phyloP scores from a whole-genome alignment of 352 stramenopile genomes.

The Globisporangium solare region DNA sequence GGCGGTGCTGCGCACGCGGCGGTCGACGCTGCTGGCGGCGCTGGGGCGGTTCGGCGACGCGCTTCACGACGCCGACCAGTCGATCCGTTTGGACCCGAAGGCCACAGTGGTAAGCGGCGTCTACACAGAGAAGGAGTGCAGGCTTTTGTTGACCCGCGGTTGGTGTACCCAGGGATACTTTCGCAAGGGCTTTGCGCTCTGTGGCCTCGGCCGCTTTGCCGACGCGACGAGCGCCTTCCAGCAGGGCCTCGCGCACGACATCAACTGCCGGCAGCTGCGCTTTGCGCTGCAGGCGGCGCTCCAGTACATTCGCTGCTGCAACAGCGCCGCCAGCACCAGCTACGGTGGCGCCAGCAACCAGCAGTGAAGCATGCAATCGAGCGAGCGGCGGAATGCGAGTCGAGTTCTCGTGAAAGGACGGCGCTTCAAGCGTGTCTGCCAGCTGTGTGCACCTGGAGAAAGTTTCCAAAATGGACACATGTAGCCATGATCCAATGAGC shows the following conservation, averaged over 20 bases:
- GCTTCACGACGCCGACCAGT: constrained; percentile 47
- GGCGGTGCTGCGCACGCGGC: constrained; percentile 45
- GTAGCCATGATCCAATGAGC: no score
- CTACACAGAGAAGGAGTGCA: no score
- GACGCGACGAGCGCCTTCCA: constrained; percentile 61
- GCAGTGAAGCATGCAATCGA: not conserved
- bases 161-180: constrained; percentile 56
- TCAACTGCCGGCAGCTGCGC: constrained; percentile 49
- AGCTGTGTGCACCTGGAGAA: no score
- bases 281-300: constrained; percentile 53
- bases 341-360: not conserved
- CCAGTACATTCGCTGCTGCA: constrained; percentile 13
- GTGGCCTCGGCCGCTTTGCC: constrained; percentile 35
- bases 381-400: no score
- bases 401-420: no score
- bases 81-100: constrained; percentile 40
- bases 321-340: not conserved
- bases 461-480: no score
- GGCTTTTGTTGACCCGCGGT: not conserved
- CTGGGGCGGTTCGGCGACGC: constrained; percentile 41
- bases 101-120: constrained; percentile 38
- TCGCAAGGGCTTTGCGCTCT: constrained; percentile 62
- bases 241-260: constrained; percentile 56
- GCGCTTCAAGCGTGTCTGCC: no score
- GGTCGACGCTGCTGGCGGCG: constrained; percentile 56